phyloP scores from a whole-genome alignment of 78 protist genomes.

The Chrysochromulina parva region DNA sequence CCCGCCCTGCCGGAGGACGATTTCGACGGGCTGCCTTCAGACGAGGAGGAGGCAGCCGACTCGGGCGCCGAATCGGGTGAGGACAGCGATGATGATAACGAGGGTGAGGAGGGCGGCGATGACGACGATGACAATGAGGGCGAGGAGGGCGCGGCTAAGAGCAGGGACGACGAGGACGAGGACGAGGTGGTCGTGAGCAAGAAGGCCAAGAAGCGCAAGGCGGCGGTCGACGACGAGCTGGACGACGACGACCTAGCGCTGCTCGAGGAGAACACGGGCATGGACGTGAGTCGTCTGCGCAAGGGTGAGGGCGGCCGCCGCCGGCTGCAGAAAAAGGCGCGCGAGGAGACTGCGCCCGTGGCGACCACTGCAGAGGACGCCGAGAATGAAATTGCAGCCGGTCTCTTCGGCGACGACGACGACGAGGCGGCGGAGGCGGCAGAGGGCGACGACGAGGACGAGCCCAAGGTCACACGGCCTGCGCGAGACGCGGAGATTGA shows the following conservation, averaged over 20 bases:
- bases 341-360: too few species aligned
- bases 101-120: too few species aligned
- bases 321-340: background rate
- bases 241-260: background rate
- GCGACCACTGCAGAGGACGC: too few species aligned
- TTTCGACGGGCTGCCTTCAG: background rate
- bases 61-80: background rate
- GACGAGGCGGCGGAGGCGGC: background rate
- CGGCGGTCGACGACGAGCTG: background rate
- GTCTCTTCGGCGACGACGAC: background rate
- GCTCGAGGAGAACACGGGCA: background rate
- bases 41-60: background rate
- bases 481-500: background rate
- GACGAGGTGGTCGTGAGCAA: background rate
- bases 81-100: background rate
- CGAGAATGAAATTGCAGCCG: background rate
- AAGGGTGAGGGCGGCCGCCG: background rate
- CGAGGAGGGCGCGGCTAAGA: background rate
- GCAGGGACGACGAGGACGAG: background rate
- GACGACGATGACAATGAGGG: background rate
- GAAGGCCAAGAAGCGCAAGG: background rate
- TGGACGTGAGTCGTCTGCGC: background rate
- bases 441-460: background rate
- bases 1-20: background rate
- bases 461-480: background rate